Evolutionary conservation across 2,329 filamentous ascomycete species (phyloP).

Genomic region (Colletotrichum lindemuthianum): DNA sequence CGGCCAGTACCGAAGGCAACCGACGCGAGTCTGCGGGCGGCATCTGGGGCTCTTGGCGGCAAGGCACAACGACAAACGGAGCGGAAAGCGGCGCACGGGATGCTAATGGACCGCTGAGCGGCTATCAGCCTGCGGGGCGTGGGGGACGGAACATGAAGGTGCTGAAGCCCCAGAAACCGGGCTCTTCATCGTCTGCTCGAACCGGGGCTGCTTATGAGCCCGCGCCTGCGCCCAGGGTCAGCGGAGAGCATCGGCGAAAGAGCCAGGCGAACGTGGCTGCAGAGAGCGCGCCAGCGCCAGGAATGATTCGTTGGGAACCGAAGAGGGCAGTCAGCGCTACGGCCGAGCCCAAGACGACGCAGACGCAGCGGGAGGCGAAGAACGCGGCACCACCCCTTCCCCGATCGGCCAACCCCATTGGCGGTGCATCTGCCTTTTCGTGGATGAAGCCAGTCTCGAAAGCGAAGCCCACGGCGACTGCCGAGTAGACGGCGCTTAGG

Average conservation of each 20-base stretch:
- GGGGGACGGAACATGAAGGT: slow-evolving; percentile 85
- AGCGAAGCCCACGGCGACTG: slow-evolving; percentile 49
- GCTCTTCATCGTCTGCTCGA: slow-evolving; percentile 56
- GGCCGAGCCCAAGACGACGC: slow-evolving; percentile 40
- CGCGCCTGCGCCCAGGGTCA: slow-evolving; percentile 54
- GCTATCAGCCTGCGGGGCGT: slow-evolving; percentile 75
- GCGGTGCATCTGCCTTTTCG: slow-evolving; percentile 91
- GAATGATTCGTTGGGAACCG: slow-evolving; percentile 60
- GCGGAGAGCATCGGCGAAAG: slow-evolving; percentile 63
- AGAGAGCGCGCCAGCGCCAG: slow-evolving; percentile 60
- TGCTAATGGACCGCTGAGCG: slow-evolving; percentile 63
- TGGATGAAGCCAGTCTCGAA: slow-evolving; percentile 77
- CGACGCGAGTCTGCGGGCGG: slow-evolving; percentile 62
- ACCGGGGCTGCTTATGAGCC: slow-evolving; percentile 65
- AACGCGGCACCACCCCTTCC: slow-evolving; percentile 54
- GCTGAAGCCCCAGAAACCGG: slow-evolving; percentile 78
- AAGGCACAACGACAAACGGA: slow-evolving; percentile 58
- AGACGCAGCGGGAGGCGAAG: slow-evolving; percentile 42
- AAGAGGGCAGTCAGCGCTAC: slow-evolving; percentile 59
- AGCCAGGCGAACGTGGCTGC: slow-evolving; percentile 60
- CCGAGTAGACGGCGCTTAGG: slow-evolving; percentile 25
- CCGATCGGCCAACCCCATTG: slow-evolving; percentile 81
- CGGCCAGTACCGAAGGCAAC: slow-evolving; percentile 28
- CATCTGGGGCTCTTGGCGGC: slow-evolving; percentile 79
- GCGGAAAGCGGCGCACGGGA: slow-evolving; percentile 65